Evolutionary conservation across 2,329 filamentous ascomycete genomes (phyloP).

Genomic region (Coniosporium tulheliwenetii): DNA sequence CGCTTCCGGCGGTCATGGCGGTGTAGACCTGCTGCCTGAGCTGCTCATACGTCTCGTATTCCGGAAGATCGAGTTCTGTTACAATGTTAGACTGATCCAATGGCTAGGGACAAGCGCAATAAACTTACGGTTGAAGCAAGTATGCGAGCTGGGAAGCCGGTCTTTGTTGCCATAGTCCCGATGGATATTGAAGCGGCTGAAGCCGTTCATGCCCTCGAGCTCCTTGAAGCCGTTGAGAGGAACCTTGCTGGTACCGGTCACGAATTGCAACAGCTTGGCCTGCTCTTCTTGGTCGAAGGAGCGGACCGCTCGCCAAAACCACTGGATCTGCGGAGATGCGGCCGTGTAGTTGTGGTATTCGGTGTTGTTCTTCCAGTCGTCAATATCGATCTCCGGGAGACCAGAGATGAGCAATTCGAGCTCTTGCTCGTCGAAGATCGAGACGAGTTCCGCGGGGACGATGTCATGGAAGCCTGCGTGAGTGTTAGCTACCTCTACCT

Average conservation of each 20-base stretch:
- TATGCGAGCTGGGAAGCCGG: constrained; percentile 88
- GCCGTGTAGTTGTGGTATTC: constrained; percentile 97
- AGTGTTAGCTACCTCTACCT: constrained; percentile 1
- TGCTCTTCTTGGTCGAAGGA: constrained; percentile 98
- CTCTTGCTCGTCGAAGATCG: constrained; percentile 98
- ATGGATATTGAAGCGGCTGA: constrained; percentile 97
- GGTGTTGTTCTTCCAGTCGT: constrained; percentile 98
- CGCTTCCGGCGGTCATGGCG: constrained; percentile 93
- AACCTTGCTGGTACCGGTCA: constrained; percentile 96
- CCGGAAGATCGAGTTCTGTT: constrained; percentile 87
- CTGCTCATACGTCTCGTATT: constrained; percentile 92
- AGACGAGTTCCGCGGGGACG: constrained; percentile 81
- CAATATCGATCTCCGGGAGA: constrained; percentile 89
- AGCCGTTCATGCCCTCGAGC: constrained; percentile 96
- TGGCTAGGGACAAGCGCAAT: too few species aligned
- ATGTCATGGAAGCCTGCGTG: constrained; percentile 83
- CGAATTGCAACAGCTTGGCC: constrained; percentile 92
- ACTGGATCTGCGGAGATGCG: constrained; percentile 91
- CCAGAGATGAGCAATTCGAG: constrained; percentile 92
- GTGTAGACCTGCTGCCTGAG: constrained; percentile 80
- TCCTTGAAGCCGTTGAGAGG: constrained; percentile 98
- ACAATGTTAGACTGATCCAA: constrained; percentile 17
- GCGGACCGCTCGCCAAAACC: constrained; percentile 97
- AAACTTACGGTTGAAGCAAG: constrained; percentile 95
- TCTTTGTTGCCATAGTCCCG: constrained; percentile 96